Conservation (phyloP, 257 asterid species). For the Nicotiana knightiana region DNA sequence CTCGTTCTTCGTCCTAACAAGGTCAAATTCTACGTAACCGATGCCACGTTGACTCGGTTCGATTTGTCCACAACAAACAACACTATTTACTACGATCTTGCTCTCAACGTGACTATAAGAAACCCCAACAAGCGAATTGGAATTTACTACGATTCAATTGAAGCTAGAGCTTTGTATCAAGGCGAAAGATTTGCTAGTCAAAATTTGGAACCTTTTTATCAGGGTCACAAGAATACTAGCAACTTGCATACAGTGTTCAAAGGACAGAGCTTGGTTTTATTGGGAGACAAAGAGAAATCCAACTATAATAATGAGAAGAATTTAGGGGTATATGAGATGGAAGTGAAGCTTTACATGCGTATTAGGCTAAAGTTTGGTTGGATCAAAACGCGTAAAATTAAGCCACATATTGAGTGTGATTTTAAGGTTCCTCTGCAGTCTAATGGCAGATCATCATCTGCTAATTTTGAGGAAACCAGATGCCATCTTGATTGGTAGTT, state of each 20-base stretch:
- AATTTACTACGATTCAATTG: slow-evolving; percentile 70
- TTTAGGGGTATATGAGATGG: slow-evolving; percentile 35
- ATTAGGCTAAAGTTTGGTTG: slow-evolving; percentile 37
- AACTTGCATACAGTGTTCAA: slow-evolving; percentile 30
- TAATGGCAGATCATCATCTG: slow-evolving; percentile 32
- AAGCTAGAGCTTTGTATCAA: slow-evolving; percentile 55
- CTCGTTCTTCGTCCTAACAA: slow-evolving; percentile 72
- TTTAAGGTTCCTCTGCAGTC: slow-evolving; percentile 49
- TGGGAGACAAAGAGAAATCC: slow-evolving; percentile 43
- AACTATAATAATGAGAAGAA: slow-evolving; percentile 17
- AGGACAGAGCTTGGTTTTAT: slow-evolving; percentile 30
- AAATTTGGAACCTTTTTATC: slow-evolving; percentile 45
- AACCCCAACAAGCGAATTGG: slow-evolving; percentile 84
- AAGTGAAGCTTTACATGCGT: slow-evolving; percentile 49
- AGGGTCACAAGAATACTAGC: slow-evolving; percentile 48
- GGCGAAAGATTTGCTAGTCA: slow-evolving; percentile 43
- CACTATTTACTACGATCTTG: slow-evolving; percentile 58
- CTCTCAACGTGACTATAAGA: slow-evolving; percentile 58
- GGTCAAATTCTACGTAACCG: slow-evolving; percentile 49
- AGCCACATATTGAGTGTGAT: slow-evolving; percentile 68
- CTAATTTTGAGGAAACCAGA: slow-evolving; percentile 28
- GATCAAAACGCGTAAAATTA: slow-evolving; percentile 43
- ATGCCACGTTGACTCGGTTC: slow-evolving; percentile 57
- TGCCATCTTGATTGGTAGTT: slow-evolving; percentile 74
- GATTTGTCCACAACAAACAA: slow-evolving; percentile 31